A percentile compares a stretch with the other conserved stretches of the same genome.
Evolutionary conservation across 2,329 filamentous ascomycete species (phyloP).

Genomic region (Xylariaceae sp.): DNA sequence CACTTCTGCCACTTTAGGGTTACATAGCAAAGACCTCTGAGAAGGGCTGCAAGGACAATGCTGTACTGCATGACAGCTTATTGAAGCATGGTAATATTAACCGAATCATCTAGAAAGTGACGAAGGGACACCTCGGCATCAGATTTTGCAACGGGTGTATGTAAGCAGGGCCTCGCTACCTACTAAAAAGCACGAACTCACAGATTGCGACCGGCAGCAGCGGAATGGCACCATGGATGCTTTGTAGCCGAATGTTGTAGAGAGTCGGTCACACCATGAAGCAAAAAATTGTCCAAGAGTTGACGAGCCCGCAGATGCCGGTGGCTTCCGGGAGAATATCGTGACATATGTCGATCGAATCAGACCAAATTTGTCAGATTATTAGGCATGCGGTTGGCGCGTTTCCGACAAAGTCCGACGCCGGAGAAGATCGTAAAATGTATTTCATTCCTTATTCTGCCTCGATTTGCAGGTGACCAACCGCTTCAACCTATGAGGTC

Average conservation of each 20-base stretch:
- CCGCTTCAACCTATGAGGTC: neutral
- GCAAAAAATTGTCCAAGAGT: neutral
- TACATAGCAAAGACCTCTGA: no score
- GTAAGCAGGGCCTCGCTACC: neutral
- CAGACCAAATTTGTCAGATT: conserved; percentile 15
- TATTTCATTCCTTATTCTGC: no score
- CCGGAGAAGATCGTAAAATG: no score
- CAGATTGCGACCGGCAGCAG: no score
- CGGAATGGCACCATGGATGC: no score
- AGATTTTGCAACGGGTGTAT: neutral
- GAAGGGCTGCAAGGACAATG: no score
- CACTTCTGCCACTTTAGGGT: no score
- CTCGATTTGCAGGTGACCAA: neutral
- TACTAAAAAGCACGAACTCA: no score
- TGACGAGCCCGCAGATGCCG: conserved; percentile 22
- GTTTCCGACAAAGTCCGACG: conserved; percentile 1
- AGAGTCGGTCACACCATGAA: neutral
- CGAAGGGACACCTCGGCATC: neutral
- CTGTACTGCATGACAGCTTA: no score
- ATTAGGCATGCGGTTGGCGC: conserved; percentile 4
- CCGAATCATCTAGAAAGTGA: conserved; percentile 15
- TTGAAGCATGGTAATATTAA: conserved; percentile 4
- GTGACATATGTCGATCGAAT: conserved; percentile 27
- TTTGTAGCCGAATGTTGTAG: no score
- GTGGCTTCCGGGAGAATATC: conserved; percentile 16